Conservation (phyloP, 2,329 filamentous ascomycete genomes). For the Dactylonectria macrodidyma region DNA sequence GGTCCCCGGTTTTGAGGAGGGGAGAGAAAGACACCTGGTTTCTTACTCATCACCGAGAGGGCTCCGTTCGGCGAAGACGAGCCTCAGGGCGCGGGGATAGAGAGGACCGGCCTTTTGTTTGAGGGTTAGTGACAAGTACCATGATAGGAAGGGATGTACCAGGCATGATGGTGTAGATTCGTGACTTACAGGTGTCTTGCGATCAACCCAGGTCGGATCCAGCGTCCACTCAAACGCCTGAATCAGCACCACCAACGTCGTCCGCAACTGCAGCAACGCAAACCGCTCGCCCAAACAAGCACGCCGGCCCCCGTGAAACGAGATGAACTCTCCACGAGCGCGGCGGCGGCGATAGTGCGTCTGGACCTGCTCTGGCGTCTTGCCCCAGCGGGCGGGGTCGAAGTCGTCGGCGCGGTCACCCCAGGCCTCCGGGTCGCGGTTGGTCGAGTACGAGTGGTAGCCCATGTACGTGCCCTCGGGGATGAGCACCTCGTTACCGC, state of each 20-base stretch:
- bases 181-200: constrained; percentile 52
- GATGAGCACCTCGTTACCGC: constrained; percentile 51
- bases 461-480: constrained; percentile 57
- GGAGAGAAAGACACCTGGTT: no score
- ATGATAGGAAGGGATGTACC: neutral
- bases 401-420: constrained; percentile 54
- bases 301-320: constrained; percentile 58
- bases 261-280: constrained; percentile 55
- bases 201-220: constrained; percentile 50
- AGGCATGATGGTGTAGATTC: neutral
- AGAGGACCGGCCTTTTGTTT: constrained; percentile 7
- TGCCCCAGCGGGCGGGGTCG: constrained; percentile 57
- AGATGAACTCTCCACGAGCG: constrained; percentile 57
- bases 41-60: neutral
- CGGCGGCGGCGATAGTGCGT: constrained; percentile 53
- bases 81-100: constrained; percentile 7
- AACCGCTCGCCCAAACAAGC: constrained; percentile 59
- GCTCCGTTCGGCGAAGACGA: constrained; percentile 4
- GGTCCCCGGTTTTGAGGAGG: no score
- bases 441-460: constrained; percentile 58
- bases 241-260: constrained; percentile 52
- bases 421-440: constrained; percentile 53
- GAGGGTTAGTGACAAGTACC: neutral
- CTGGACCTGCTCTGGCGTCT: constrained; percentile 52
- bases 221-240: constrained; percentile 48